Evolutionary conservation across 2,329 filamentous ascomycete species (phyloP), one percentile per base, ranked within the genome.

Genomic region (Curvularia eragrostidis): DNA sequence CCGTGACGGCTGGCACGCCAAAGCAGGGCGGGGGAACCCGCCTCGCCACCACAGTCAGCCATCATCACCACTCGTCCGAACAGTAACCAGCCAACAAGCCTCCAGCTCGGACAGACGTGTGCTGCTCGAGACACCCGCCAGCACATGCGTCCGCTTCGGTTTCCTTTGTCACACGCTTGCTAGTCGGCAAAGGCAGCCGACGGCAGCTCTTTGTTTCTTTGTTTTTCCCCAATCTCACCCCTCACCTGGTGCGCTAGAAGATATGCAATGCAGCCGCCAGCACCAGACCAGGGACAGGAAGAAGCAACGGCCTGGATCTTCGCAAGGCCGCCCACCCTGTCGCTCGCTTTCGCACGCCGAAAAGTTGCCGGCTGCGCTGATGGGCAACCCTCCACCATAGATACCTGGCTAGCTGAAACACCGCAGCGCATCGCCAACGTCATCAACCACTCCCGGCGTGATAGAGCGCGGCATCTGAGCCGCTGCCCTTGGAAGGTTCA

Each of bases 361-460:
- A 28, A 15, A 51, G 38, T 42, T 49, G 13, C 47, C 32, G 48
- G 46, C 56, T 19, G 48, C 43, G 59, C 57, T 55, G 30, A 46
- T 48, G 42, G 42, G 38, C 43, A 26, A 32, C 47, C 43, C n/a
- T 46, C 48, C n/a, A 48, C 42, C n/a, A 48, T 28, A 56, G 61
- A 68, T 52, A 54, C 64, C 30, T 62, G 70, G 47, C 58, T 68
- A 52, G 58, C 62, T 47, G 53, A 61, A 50, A 62, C 66, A 24
- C 65, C 65, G 13, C 51, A 52, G 26, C 65, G 32, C 47, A 65
- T 69, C 32, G 59, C 64, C 34, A 57, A 61, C 52, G 70, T 68
- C 58, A 70, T 74, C 52, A 67, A 64, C 56, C 36, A 13, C 59
- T 21, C 62, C 63, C 52, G 58, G 34, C 34, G 15, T 2, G 34